A percentile compares a stretch with the other conserved stretches of the same genome.
phyloP scores from a whole-genome alignment of 257 asterid genomes.

The Przewalskia tangutica region DNA sequence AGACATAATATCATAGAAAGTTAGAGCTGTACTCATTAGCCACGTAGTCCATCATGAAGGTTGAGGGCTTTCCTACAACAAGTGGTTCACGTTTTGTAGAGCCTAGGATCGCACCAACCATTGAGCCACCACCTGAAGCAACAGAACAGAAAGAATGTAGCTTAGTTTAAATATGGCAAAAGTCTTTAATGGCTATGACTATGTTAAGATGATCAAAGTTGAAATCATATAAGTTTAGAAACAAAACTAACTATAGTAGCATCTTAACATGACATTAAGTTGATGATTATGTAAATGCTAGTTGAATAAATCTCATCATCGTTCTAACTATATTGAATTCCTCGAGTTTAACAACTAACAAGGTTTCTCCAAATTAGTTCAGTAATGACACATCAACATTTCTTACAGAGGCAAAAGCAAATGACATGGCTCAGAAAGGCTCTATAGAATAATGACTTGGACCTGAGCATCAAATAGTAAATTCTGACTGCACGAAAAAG shows the following conservation, averaged over 20 bases:
- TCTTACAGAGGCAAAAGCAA: neutral
- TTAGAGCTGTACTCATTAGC: conserved; percentile 53
- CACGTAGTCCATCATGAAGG: conserved; percentile 95
- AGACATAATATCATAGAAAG: neutral
- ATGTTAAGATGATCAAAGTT: neutral
- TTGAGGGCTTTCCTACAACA: conserved; percentile 95
- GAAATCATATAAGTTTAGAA: neutral
- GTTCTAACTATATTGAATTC: neutral
- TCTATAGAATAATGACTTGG: neutral
- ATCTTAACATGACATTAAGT: neutral
- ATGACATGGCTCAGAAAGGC: neutral
- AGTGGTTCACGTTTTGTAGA: conserved; percentile 84
- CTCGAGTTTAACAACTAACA: neutral
- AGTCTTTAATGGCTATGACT: neutral
- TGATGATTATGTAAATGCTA: neutral
- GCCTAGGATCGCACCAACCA: conserved; percentile 86
- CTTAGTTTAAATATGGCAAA: neutral
- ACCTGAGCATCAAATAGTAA: neutral
- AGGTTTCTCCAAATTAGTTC: neutral
- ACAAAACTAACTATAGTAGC: neutral
- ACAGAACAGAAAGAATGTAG: conserved; percentile 6
- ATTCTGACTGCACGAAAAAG: neutral
- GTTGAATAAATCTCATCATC: neutral
- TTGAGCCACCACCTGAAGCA: conserved; percentile 80
- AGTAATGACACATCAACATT: neutral